phyloP scores from a whole-genome alignment of 2,329 filamentous ascomycete genomes.

The Aspergillus sp. region DNA sequence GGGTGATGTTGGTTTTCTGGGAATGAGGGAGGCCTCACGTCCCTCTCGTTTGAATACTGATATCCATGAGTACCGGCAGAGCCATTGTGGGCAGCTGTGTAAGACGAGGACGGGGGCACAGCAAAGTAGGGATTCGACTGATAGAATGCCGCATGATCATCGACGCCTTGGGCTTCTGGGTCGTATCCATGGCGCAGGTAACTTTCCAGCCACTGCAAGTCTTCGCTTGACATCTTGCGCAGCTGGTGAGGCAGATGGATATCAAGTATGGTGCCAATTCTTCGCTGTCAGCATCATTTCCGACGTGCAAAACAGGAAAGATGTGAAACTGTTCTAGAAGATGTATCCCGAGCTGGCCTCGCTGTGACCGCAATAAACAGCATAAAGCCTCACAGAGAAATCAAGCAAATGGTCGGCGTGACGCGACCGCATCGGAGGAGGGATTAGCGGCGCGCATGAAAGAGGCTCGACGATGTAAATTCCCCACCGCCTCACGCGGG shows the following conservation, averaged over 20 bases:
- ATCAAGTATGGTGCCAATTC: neutral
- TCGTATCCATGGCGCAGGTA: conserved; percentile 11
- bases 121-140: conserved; percentile 6
- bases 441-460: neutral
- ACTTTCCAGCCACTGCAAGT: conserved; percentile 22
- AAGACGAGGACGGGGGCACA: neutral
- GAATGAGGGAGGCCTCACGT: neutral
- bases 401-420: neutral
- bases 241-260: neutral
- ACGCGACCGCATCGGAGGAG: neutral
- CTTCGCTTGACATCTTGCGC: conserved; percentile 23
- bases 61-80: neutral
- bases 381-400: neutral
- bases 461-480: neutral
- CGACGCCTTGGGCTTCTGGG: conserved; percentile 4
- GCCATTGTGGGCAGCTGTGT: neutral
- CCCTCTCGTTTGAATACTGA: conserved; percentile 2
- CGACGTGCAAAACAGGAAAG: neutral
- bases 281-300: neutral
- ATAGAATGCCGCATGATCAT: neutral
- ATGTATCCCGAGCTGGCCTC: neutral
- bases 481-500: conserved; percentile 3
- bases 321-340: neutral
- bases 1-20: neutral
- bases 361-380: neutral